A percentile compares a stretch with the other conserved stretches of the same genome.
Evolutionary conservation across 2,329 filamentous ascomycete species (phyloP).

Genomic region (Fusarium buharicum): DNA sequence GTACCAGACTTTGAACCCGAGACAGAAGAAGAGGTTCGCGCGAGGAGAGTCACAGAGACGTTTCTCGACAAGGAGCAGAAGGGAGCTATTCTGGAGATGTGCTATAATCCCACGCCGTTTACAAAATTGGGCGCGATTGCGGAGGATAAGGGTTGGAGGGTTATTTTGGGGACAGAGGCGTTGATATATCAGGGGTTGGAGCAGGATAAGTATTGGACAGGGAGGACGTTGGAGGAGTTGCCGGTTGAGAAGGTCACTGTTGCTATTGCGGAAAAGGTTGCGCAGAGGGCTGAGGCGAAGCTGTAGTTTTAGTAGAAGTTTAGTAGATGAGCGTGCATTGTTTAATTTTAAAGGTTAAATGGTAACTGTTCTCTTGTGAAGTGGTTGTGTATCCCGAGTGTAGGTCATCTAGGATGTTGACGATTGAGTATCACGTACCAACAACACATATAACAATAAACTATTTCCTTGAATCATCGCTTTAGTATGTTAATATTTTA

Average conservation of each 20-base stretch:
- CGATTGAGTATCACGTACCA: too few relatives aligned
- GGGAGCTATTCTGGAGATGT: conserved; percentile 82
- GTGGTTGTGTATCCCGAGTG: too few relatives aligned
- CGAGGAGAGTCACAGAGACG: conserved; percentile 65
- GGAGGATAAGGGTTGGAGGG: conserved; percentile 72
- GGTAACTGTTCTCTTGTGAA: too few relatives aligned
- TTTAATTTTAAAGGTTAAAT: neutral
- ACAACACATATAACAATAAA: too few relatives aligned
- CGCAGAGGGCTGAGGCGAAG: conserved; percentile 38
- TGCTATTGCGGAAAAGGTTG: conserved; percentile 43
- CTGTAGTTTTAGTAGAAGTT: conserved; percentile 10
- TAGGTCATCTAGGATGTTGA: neutral
- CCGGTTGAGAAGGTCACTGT: conserved; percentile 40
- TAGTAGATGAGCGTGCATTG: conserved; percentile 30
- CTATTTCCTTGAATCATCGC: too few relatives aligned
- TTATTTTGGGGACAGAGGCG: conserved; percentile 80
- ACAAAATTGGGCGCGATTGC: conserved; percentile 73
- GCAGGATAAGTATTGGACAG: conserved; percentile 74
- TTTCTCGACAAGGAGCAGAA: conserved; percentile 62
- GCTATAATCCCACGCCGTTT: conserved; percentile 78
- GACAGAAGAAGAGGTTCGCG: conserved; percentile 69
- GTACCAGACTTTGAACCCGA: conserved; percentile 80
- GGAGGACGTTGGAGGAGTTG: conserved; percentile 65
- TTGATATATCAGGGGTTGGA: conserved; percentile 82
- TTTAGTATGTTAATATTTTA: too few relatives aligned